These are phyloP conservation scores for Exserohilum turcica DNA, from an alignment of 2,329 filamentous ascomycete genomes.

Conservation along the genomic window DNA sequence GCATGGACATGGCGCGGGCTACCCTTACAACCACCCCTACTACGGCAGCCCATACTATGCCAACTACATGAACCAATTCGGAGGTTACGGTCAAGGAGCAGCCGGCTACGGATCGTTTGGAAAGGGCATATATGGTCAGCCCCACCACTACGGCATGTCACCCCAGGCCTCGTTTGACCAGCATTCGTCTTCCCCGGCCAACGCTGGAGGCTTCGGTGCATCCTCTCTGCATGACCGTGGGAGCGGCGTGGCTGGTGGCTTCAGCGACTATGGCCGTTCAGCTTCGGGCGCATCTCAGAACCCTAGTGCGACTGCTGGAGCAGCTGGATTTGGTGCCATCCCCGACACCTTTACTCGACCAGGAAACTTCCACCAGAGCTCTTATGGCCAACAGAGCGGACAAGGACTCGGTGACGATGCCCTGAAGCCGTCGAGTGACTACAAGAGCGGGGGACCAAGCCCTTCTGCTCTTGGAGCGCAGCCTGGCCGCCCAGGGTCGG, in stretches of 20 bases:
- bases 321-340: constrained; percentile 58
- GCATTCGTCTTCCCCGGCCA: constrained; percentile 68
- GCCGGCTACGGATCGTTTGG: constrained; percentile 59
- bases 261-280: constrained; percentile 65
- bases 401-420: constrained; percentile 58
- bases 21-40: constrained; percentile 62
- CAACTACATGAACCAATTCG: constrained; percentile 68
- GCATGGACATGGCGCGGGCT: constrained; percentile 50
- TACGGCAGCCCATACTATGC: constrained; percentile 67
- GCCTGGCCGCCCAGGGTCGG: constrained; percentile 66
- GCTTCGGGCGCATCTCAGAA: constrained; percentile 63
- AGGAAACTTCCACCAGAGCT: constrained; percentile 59
- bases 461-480: constrained; percentile 63
- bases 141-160: constrained; percentile 64
- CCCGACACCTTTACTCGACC: constrained; percentile 65
- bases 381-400: constrained; percentile 54
- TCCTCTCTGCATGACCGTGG: constrained; percentile 55
- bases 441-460: constrained; percentile 63
- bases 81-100: constrained; percentile 56
- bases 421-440: constrained; percentile 62
- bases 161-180: constrained; percentile 63
- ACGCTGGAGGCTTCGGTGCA: constrained; percentile 58
- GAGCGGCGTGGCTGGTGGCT: constrained; percentile 54
- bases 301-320: constrained; percentile 55
- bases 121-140: constrained; percentile 67